Evolutionary conservation across 768 basidiomycete species (phyloP).

Genomic region (Boletus tomentosulus): DNA sequence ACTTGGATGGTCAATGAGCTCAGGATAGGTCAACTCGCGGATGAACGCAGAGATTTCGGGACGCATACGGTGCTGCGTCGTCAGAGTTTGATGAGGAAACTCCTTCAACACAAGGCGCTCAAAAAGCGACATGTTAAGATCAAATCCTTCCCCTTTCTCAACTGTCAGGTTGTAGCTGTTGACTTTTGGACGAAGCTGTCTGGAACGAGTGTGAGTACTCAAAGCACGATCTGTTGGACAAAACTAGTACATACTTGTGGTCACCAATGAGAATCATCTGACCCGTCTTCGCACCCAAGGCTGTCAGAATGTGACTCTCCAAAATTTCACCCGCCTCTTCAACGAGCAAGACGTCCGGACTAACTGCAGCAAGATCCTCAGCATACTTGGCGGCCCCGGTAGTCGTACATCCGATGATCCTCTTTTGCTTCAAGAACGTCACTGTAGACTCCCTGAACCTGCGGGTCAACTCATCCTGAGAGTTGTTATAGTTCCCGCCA

Average conservation of each 20-base stretch:
- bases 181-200: constrained; percentile 72
- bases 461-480: constrained; percentile 33
- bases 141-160: constrained; percentile 66
- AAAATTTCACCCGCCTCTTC: constrained; percentile 76
- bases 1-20: constrained; percentile 52
- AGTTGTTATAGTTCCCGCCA: constrained; percentile 39
- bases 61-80: constrained; percentile 66
- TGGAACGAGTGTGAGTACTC: constrained; percentile 20
- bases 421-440: constrained; percentile 40
- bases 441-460: constrained; percentile 35
- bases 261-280: constrained; percentile 71
- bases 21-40: constrained; percentile 61
- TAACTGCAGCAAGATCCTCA: constrained; percentile 41
- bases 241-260: constrained; percentile 48
- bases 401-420: constrained; percentile 68
- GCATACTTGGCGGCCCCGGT: constrained; percentile 66
- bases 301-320: constrained; percentile 63
- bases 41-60: constrained; percentile 69
- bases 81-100: constrained; percentile 57
- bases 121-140: constrained; percentile 65
- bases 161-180: constrained; percentile 62
- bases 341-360: constrained; percentile 54
- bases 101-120: constrained; percentile 61
- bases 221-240: not conserved
- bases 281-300: constrained; percentile 43